Evolutionary conservation across 139 green algal genomes (phyloP).

Genomic region (Chlamydomonas sphaeroides): DNA sequence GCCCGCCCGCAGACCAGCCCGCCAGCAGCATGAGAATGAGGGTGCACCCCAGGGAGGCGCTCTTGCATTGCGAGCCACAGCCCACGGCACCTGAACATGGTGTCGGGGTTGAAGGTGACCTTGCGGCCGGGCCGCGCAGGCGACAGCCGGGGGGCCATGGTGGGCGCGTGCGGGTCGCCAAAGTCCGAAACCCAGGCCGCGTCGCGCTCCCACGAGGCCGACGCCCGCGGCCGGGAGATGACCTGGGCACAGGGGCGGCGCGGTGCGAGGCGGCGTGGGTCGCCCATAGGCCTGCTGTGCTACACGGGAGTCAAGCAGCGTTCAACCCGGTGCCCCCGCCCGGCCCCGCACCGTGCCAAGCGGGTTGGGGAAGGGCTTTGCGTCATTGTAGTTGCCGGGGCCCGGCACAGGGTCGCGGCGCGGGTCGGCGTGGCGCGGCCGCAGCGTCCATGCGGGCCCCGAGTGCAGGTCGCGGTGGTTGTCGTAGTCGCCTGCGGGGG

Average conservation of each 20-base stretch:
- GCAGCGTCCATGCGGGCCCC: constrained; percentile 48
- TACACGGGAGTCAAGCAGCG: too few relatives aligned
- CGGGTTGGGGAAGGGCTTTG: constrained; percentile 32
- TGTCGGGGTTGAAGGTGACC: constrained; percentile 36
- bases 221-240: background rate
- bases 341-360: constrained; percentile 31
- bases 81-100: constrained; percentile 26
- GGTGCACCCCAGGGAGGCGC: too few relatives aligned
- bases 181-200: constrained; percentile 8
- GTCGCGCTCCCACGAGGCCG: constrained; percentile 25
- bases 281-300: too few relatives aligned
- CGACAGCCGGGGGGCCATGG: background rate
- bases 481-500: constrained; percentile 43
- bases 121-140: background rate
- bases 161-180: constrained; percentile 7
- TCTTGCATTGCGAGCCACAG: too few relatives aligned
- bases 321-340: too few relatives aligned
- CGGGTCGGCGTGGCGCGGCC: background rate
- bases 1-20: too few relatives aligned
- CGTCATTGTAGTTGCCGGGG: constrained; percentile 33
- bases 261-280: too few relatives aligned
- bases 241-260: background rate
- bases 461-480: constrained; percentile 41
- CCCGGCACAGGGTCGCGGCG: constrained; percentile 27
- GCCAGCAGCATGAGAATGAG: too few relatives aligned